Evolutionary conservation across 345 rosid genomes (phyloP), one percentile per base, ranked within the genome.

Genomic region (Pelargonium nanum): DNA sequence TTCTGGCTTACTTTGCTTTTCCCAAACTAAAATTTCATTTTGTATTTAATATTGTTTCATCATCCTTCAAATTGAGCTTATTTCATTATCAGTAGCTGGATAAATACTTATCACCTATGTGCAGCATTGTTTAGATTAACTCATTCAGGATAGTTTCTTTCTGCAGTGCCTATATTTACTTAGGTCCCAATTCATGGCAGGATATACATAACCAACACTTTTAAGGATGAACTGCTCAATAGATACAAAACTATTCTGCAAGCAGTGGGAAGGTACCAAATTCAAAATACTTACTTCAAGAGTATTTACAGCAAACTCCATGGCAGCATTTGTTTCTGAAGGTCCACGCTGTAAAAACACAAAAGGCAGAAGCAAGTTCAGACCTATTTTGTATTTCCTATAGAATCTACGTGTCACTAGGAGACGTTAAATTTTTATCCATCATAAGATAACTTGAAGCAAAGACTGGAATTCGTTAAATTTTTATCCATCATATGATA

Each of bases 281-380:
- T 40, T 50, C 59, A 60, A 28, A 19, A 12, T 13, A 71, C 96
- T 80, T 75, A 87, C 99, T 34, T 81, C 53, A 61, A 93, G 92
- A 53, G 74, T 4, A 61, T 87, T 89, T 26, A 89, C 91, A 22
- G 97, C 84, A 78, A 93, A 93, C 74, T 93, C 96, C 10, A 93
- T 70, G 45, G 91, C 97, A 45, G 99, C 97, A 61, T 91, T 81
- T 17, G 96, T 85, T 74, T 89, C 99, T 13, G 96, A 77, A 26
- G 97, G 91, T 61, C 94, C 97, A 70, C 81, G 74, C 99, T 89
- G 74, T 57, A 67, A 55, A 77, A 73, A 32, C 57, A 81, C 28
- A 63, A 60, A 32, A 6, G 53, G n/a, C 40, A 26, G 32, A 20
- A 34, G 52, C 13, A 16, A 45, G 23, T 58, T 56, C 65, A 44